Evolutionary conservation across 352 stramenopile species (phyloP).

Genomic region (Phytophthora tentaculata): DNA sequence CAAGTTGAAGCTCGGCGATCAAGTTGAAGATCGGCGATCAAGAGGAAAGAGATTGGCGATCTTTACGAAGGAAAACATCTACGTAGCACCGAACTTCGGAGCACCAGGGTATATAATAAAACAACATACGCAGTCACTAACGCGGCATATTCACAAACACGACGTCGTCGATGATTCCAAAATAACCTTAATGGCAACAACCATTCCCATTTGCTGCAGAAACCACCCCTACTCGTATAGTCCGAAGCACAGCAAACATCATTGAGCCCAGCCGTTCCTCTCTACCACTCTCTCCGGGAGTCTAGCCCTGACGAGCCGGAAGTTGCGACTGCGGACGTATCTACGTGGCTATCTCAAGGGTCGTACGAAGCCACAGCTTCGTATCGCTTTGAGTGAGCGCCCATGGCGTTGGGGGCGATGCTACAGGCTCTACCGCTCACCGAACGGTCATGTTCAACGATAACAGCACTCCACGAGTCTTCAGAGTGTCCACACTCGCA

Average conservation of each 20-base stretch:
- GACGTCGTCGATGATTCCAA: constrained; percentile 23
- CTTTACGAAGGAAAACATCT: no score
- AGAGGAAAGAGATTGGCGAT: no score
- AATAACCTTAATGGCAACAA: no score
- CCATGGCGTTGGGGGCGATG: neutral
- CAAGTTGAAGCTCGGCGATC: no score
- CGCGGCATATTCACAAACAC: neutral
- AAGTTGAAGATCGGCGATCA: no score
- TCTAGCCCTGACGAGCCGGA: neutral
- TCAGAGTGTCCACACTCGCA: neutral
- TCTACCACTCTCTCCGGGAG: neutral
- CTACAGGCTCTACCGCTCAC: neutral
- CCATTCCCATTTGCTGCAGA: no score
- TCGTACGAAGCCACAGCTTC: neutral
- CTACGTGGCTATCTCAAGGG: neutral
- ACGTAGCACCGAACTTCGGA: neutral
- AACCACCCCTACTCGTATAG: neutral
- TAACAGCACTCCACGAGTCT: neutral
- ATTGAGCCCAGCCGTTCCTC: neutral
- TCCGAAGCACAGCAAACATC: neutral
- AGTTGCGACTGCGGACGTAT: neutral
- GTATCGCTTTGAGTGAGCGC: neutral
- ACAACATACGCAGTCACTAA: neutral
- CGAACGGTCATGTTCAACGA: neutral
- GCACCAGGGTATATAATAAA: neutral